Evolutionary conservation across 2,329 filamentous ascomycete species (phyloP), one percentile per base, ranked within the genome.

Genomic region (Fusarium duplospermum): DNA sequence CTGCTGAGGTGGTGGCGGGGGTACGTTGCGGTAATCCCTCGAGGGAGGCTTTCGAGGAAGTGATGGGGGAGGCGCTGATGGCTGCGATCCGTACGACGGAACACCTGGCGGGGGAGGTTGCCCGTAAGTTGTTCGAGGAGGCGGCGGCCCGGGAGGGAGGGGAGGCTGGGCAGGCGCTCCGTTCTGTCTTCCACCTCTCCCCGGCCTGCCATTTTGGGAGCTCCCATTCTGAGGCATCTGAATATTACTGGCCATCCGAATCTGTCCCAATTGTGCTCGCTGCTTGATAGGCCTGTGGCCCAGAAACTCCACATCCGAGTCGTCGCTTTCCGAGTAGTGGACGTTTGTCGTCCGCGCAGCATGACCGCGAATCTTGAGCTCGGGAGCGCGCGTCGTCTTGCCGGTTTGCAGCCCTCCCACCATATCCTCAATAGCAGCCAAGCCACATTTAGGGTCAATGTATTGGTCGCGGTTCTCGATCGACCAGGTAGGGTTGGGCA

Each of bases 401-500:
- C 78, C 63, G 38, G 71, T 66, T 20, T 42, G 79, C 77, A 59
- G 79, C 77, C 64, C 59, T 40, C 67, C 72, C 47, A 70, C 70
- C 8, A 68, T 74, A 33, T 80, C 80, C 61, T 82, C 81, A 58
- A 89, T 84, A 45, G 85, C 82, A 9, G 80, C 68, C 29, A 82
- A 75, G 4, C 79, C 76, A 64, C 85, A 87, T 10, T 82, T 74
- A 6, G 83, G 77, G 76, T 91, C 87, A 29, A 89, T 59, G 74
- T 89, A 91, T 38, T 82, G 82, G 62, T 85, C 80, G 18, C 84
- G 82, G 72, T 89, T 90, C 52, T 80, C 78, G 63, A 84, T 77
- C 33, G 87, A 87, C 89, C 89, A 92, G 1, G 87, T 89, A 57
- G 85, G 83, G 68, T 83, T 85, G 13, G 69, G 59, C 6, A 75